Base-by-base conservation (phyloP, 192 early-diverging fungal genomes). In the Coemansia sp. region DNA sequence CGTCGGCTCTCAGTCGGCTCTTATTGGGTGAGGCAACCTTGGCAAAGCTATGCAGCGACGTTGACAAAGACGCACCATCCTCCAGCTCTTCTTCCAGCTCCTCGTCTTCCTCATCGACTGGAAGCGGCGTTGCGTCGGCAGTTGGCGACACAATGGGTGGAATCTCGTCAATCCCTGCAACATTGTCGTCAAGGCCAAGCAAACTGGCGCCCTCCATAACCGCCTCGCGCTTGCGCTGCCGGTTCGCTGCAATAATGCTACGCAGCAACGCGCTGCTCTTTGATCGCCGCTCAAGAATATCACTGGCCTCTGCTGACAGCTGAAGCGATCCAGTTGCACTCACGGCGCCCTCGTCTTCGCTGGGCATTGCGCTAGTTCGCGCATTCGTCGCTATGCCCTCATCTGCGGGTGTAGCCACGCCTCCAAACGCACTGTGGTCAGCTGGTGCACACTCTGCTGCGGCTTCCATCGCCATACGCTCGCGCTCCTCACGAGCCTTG, bases 211-310 rank as follows among this genome's bases (percentile, higher is more conserved):
- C 60, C 17, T 41, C 47, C 15, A 48, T 49, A 15, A 59, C 55
- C 2, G 65, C 41, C 47, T 66, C 54, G 4, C 35, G 25, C 59
- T 80, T 80, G 57, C 72, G 64, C 48, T 70, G 68, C 8, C 78
- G 72, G 51, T 67, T 65, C 23, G 78, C 78, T 2, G 65, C 69
- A 53, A 80, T 75, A 47, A 80, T 80, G 45, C 78, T 80, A 21
- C 68, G 65, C 39, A 80, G 35, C 27, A 80, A 59, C 32, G 78
- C 78, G 38, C 60, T 80, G 52, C 73, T 55, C 41, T 62, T 65
- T 17, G 70, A 66, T 17, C 70, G 65, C 6, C 64, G 65, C 29
- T 69, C 76, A 10, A 79, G 37, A 23, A 63, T 35, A 35, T 45
- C 47, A 4, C 35, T 47, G 21, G 43, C 57, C 39, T 10, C 29